Conservation (phyloP, 2,329 filamentous ascomycete genomes). For the Xylaria sp. region DNA sequence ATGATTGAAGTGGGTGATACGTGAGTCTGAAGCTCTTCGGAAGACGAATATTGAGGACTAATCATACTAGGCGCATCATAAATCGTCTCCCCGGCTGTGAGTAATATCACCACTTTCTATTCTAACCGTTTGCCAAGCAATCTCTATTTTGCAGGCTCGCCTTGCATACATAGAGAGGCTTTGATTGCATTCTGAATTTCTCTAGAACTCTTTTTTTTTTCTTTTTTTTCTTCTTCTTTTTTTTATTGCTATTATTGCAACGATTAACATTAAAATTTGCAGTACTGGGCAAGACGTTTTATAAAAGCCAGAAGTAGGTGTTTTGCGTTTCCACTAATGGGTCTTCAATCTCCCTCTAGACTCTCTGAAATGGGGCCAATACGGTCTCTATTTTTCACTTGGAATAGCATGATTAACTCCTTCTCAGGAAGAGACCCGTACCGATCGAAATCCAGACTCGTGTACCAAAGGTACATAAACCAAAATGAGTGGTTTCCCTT, state of each 20-base stretch:
- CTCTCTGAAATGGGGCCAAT: background rate
- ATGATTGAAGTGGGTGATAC: constrained; percentile 76
- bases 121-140: background rate
- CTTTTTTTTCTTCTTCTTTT: too few relatives aligned
- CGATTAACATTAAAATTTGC: constrained; percentile 19
- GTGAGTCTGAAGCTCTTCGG: constrained; percentile 30
- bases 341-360: too few relatives aligned
- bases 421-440: constrained; percentile 83
- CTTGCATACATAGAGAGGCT: background rate
- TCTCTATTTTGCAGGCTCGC: background rate
- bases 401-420: constrained; percentile 18
- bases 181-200: background rate
- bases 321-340: background rate
- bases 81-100: constrained; percentile 72
- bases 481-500: background rate
- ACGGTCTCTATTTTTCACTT: background rate
- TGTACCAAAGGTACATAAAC: constrained; percentile 65
- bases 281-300: constrained; percentile 90
- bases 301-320: constrained; percentile 64
- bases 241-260: too few relatives aligned
- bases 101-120: constrained; percentile 7
- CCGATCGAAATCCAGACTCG: constrained; percentile 77
- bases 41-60: background rate
- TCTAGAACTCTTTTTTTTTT: background rate
- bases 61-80: constrained; percentile 68